Evolutionary conservation across 2,329 filamentous ascomycete genomes (phyloP), one percentile per base, ranked within the genome.

Genomic region (Metarhizium guizhouense): DNA sequence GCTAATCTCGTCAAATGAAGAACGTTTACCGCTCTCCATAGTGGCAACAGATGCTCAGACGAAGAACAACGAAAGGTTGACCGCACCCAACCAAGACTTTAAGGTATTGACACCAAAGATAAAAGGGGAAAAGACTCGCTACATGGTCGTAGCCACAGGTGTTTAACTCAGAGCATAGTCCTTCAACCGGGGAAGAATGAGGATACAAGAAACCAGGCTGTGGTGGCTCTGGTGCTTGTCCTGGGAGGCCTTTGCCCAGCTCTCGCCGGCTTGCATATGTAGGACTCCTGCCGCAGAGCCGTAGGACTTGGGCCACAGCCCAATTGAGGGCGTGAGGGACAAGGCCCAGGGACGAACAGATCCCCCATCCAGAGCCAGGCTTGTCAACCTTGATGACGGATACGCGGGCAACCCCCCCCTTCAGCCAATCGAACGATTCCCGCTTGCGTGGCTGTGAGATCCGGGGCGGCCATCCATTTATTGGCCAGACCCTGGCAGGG

Each of bases 1-100:
- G 42, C 56, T 50, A 13, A 54, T n/a, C 14, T 62, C 58, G 40
- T 61, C 60, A 36, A 59, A 54, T 40, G 59, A 60, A 25, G 48
- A 58, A 6, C 51, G 56, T 51, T 36, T 54, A 25, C 51, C 40
- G 20, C 18, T 49, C 7, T 60, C 55, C 57, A 62, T 62, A 13
- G 32, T 54, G 32, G 40, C 45, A 38, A 42, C 25, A 13, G 43
- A 14, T 40, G 42, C 25, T 48, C 52, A 25, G 36, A 20, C 7
- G 32, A n/a, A 11, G 18, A 48, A 30, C 7, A 45, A 29, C 18
- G 10, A 25, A n/a, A 18, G 14, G 36, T 47, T 16, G 29, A 32
- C 11, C 38, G 14, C 40, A 20, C 42, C 25, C 51, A 32, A 13
- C 30, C 16, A 54, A 13, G 13, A 18, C 42, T 18, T 18, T 8